phyloP scores from a whole-genome alignment of 768 basidiomycete species.

The Podaxis sp. region DNA sequence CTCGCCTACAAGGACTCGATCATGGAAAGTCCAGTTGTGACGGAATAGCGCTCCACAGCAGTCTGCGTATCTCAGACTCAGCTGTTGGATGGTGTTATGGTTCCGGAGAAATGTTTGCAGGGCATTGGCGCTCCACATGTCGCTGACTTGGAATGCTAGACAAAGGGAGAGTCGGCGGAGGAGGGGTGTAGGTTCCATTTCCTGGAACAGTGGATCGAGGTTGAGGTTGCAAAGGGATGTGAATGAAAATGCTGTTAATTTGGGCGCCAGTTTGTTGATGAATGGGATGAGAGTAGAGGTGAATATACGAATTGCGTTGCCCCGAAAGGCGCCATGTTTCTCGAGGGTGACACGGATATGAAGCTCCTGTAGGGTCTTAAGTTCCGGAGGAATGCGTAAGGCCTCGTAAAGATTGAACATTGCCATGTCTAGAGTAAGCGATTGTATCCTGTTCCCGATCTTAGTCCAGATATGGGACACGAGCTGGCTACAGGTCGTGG shows the following conservation, averaged over 20 bases:
- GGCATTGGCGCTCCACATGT: background rate
- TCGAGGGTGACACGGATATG: slow-evolving; percentile 1
- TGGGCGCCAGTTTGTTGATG: background rate
- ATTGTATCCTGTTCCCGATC: background rate
- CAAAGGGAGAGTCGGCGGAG: background rate
- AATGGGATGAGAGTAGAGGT: background rate
- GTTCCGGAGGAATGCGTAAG: background rate
- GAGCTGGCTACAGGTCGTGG: background rate
- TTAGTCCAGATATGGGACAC: background rate
- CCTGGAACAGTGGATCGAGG: background rate
- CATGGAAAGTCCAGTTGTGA: background rate
- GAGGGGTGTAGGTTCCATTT: slow-evolving; percentile 3
- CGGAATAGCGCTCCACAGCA: background rate
- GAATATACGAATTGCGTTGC: background rate
- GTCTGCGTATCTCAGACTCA: slow-evolving; percentile 1
- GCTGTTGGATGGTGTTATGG: background rate
- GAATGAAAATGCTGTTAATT: background rate
- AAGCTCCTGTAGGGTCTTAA: background rate
- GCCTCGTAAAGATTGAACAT: slow-evolving; percentile 4
- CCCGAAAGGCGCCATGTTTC: slow-evolving; percentile 1
- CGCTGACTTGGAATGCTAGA: slow-evolving; percentile 2
- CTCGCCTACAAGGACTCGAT: slow-evolving; percentile 2
- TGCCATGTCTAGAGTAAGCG: background rate
- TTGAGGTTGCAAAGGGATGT: slow-evolving; percentile 3
- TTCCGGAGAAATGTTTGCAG: slow-evolving; percentile 5